A percentile compares a stretch with the other conserved stretches of the same genome.
Conservation (phyloP, 1,284 basidiomycete genomes). For the Ganoderma multipileum region DNA sequence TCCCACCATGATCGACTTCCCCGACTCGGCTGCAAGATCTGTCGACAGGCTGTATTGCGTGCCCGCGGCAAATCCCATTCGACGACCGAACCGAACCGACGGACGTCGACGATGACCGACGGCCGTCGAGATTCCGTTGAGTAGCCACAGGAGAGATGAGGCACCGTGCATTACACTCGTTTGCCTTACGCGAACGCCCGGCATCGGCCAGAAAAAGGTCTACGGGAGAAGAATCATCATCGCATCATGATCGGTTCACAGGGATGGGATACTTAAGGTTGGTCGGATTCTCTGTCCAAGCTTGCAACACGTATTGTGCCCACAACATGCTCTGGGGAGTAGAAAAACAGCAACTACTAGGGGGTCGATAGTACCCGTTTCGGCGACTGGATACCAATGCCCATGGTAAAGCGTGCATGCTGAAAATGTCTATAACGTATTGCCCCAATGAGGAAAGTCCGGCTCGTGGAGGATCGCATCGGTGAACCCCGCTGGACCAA, state of each 20-base stretch:
- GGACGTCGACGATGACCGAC: background rate
- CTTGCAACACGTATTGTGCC: too few species aligned
- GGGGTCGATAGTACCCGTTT: too few species aligned
- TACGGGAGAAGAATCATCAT: background rate
- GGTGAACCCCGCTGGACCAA: background rate
- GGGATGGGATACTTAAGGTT: too few species aligned
- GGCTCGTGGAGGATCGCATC: background rate
- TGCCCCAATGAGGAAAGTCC: background rate
- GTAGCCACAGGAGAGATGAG: background rate
- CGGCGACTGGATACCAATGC: too few species aligned
- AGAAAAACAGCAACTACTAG: too few species aligned
- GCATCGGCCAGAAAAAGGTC: background rate
- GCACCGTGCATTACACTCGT: background rate
- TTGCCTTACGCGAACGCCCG: background rate
- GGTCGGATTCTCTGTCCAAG: too few species aligned
- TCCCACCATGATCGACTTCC: background rate
- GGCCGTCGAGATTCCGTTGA: background rate
- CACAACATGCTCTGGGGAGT: too few species aligned
- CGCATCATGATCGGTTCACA: too few species aligned
- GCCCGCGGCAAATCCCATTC: background rate
- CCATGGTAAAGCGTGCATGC: too few species aligned
- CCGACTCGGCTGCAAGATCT: background rate
- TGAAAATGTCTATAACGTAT: background rate
- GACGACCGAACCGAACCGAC: background rate
- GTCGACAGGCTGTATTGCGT: background rate